Conservation (phyloP, 345 rosid genomes). For the Durio zibethinus region DNA sequence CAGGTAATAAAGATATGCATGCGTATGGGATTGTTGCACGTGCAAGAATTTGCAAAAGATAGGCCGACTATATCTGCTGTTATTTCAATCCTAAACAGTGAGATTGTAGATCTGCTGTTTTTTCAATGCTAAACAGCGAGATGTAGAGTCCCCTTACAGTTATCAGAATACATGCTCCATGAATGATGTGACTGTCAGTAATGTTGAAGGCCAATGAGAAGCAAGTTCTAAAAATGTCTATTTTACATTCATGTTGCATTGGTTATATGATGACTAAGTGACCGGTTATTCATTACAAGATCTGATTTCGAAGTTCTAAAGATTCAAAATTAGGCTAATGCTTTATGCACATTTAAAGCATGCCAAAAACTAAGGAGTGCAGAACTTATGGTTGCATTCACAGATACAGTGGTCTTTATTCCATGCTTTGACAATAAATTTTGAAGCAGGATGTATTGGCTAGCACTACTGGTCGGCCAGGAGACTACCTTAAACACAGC, state of each 20-base stretch:
- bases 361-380: not conserved
- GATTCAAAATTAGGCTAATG: not conserved
- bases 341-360: not conserved
- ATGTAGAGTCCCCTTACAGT: no score
- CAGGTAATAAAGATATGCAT: not conserved
- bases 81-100: not conserved
- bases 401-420: no score
- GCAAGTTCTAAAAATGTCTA: no score
- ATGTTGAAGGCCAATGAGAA: no score
- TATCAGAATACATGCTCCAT: no score
- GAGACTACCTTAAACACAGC: not conserved
- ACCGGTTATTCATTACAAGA: not conserved
- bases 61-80: slow-evolving; percentile 8
- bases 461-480: not conserved
- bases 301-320: not conserved
- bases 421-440: not conserved
- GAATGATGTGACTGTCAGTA: no score
- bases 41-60: slow-evolving; percentile 20
- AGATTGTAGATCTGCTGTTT: not conserved
- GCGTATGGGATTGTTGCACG: slow-evolving; percentile 23
- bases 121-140: no score
- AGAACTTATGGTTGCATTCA: not conserved
- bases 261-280: not conserved
- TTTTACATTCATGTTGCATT: no score
- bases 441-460: not conserved